These are phyloP conservation scores for Piloderma croceum DNA, from an alignment of 768 basidiomycete genomes.

Conservation along the genomic window DNA sequence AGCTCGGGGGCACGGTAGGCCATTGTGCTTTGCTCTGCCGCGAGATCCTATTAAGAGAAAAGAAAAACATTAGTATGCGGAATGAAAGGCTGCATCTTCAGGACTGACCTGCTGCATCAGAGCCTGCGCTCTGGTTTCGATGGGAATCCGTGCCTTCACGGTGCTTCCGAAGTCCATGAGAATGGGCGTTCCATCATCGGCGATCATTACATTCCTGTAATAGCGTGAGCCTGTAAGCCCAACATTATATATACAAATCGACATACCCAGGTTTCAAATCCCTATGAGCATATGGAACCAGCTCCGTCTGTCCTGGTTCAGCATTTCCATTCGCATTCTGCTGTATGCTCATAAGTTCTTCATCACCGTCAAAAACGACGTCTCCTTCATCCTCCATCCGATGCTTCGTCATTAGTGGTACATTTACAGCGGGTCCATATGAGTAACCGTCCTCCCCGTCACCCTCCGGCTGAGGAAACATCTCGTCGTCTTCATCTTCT, in stretches of 20 bases:
- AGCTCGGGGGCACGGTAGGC: slow-evolving; percentile 96
- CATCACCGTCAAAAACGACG: slow-evolving; percentile 76
- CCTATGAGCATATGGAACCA: slow-evolving; percentile 91
- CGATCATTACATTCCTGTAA: slow-evolving; percentile 89
- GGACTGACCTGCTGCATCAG: slow-evolving; percentile 73
- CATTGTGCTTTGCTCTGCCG: slow-evolving; percentile 98
- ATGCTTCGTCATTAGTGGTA: slow-evolving; percentile 59
- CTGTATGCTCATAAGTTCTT: slow-evolving; percentile 49
- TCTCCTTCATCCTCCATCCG: slow-evolving; percentile 50
- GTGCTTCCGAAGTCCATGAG: slow-evolving; percentile 98
- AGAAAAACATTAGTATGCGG: slow-evolving; percentile 2
- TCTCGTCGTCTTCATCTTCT: slow-evolving; percentile 53
- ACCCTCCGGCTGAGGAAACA: slow-evolving; percentile 72
- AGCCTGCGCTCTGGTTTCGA: slow-evolving; percentile 82
- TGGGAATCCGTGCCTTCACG: slow-evolving; percentile 74
- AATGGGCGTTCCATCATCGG: slow-evolving; percentile 87
- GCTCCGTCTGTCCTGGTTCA: slow-evolving; percentile 38
- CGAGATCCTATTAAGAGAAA: slow-evolving; percentile 60
- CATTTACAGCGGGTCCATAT: slow-evolving; percentile 46
- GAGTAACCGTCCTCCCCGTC: slow-evolving; percentile 72
- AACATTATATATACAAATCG: too few species aligned
- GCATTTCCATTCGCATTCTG: slow-evolving; percentile 32
- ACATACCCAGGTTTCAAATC: slow-evolving; percentile 94
- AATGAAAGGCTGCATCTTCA: background rate
- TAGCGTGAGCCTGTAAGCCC: slow-evolving; percentile 4